These are phyloP conservation scores for Salix koriyanagi DNA, from an alignment of 345 rosid species.

Conservation along the genomic window DNA sequence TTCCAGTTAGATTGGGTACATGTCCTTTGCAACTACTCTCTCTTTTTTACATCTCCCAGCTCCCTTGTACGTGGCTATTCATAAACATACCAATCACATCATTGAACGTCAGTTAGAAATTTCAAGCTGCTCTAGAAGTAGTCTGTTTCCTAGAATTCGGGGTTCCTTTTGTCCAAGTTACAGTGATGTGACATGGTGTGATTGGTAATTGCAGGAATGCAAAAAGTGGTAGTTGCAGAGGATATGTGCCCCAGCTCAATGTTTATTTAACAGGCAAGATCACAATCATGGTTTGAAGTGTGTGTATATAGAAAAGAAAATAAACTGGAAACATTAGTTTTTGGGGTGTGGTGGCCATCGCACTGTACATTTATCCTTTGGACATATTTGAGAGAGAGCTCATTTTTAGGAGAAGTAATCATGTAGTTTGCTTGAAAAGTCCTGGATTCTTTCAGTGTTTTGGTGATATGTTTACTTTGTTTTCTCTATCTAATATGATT, in stretches of 20 bases:
- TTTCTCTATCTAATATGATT: constrained; percentile 5
- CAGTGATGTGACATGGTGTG: constrained; percentile 56
- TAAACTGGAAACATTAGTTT: constrained; percentile 1
- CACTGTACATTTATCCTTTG: constrained; percentile 11
- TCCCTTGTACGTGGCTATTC: constrained; percentile 12
- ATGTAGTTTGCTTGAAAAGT: constrained; percentile 4
- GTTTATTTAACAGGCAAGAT: constrained; percentile 63
- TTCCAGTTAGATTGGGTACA: constrained; percentile 21
- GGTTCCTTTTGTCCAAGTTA: constrained; percentile 35
- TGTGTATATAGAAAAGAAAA: constrained; percentile 2
- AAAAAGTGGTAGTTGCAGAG: constrained; percentile 53
- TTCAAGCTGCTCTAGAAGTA: constrained; percentile 26
- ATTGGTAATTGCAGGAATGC: constrained; percentile 76
- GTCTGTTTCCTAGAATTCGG: constrained; percentile 36
- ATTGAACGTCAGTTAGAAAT: constrained; percentile 25
- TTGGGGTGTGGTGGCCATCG: constrained; percentile 15
- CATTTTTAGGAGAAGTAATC: constrained; percentile 12
- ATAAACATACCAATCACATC: constrained; percentile 39
- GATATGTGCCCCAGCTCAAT: constrained; percentile 57
- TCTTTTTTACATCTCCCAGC: neutral
- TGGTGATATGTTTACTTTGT: neutral
- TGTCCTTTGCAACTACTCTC: constrained; percentile 31
- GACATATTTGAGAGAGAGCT: constrained; percentile 11
- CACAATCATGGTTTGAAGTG: constrained; percentile 25
- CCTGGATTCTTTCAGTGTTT: constrained; percentile 2